Evolutionary conservation across 2,329 filamentous ascomycete species (phyloP), one percentile per base, ranked within the genome.

Genomic region (Fusarium dlaminii): DNA sequence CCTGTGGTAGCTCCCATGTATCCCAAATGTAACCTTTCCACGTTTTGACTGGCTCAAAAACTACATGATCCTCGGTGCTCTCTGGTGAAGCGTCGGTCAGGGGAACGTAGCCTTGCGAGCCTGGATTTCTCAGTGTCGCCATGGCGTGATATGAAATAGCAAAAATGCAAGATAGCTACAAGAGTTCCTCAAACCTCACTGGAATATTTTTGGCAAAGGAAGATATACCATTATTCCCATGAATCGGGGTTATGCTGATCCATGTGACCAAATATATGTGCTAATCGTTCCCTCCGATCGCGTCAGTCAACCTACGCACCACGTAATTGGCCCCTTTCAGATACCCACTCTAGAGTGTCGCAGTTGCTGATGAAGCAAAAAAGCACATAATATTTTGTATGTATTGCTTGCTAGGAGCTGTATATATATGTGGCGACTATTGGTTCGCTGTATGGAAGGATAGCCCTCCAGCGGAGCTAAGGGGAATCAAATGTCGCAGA

Each of bases 21-120:
- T 61, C 58, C 58, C 58, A 61, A 24, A 61, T 55, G 11, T 61
- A 61, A 8, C 58, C 58, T 42, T 61, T 61, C 58, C 46, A 61
- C 4, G 58, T 61, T 22, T 43, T 55, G 18, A 55, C 29, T 34
- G 58, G 30, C 14, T 61, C 46, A 20, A 55, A 61, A 36, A 61
- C 29, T 34, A 43, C n/a, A 29, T 61, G 58, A 29, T 61, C 5
- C 13, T 61, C 34, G 0, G 32, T 55, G 29, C 46, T 55, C 14
- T 42, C 46, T 3, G 46, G 29, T 29, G 36, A 42, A 22, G 58
- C 48, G 20, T 55, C 58, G 6, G 58, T 17, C 14, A 61, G 37
- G n/a, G 36, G 46, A n/a, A 61, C 36, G 5, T 61, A 61, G 48
- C 58, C 58, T 27, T 32, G 56, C 5, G 56, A 17, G 13, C 17